Percentiles rank a stretch among this genome's conserved stretches.
Conservation (phyloP, 1,284 basidiomycete genomes). For the Ustilago nuda region DNA sequence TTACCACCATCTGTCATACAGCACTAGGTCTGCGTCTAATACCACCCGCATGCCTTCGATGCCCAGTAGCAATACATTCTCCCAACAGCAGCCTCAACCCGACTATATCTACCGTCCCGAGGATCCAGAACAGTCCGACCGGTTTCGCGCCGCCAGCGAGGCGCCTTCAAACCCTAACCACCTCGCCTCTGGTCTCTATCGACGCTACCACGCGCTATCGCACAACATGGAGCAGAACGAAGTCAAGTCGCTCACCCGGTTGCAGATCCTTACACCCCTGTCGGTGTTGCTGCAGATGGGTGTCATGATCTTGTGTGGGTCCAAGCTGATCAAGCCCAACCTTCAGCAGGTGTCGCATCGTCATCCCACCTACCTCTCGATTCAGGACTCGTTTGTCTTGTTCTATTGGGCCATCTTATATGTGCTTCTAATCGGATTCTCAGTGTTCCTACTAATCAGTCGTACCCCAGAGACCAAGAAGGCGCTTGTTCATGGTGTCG, state of each 20-base stretch:
- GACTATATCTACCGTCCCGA: slow-evolving; percentile 57
- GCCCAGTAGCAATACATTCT: slow-evolving; percentile 27
- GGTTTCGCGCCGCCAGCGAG: slow-evolving; percentile 25
- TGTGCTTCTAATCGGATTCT: slow-evolving; percentile 79
- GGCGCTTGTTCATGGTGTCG: slow-evolving; percentile 75
- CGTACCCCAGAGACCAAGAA: slow-evolving; percentile 81
- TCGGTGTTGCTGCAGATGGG: slow-evolving; percentile 52
- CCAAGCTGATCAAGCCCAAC: slow-evolving; percentile 51
- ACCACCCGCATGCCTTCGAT: slow-evolving; percentile 3
- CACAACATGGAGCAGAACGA: slow-evolving; percentile 46
- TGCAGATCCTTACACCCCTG: slow-evolving; percentile 55
- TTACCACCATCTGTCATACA: neutral
- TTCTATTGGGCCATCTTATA: slow-evolving; percentile 75
- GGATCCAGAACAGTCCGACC: slow-evolving; percentile 48
- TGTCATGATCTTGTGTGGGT: slow-evolving; percentile 51
- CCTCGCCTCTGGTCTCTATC: slow-evolving; percentile 23
- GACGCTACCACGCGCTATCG: slow-evolving; percentile 39
- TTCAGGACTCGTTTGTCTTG: slow-evolving; percentile 76
- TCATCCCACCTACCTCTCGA: slow-evolving; percentile 80
- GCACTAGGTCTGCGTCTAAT: slow-evolving; percentile 3
- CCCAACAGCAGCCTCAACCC: slow-evolving; percentile 65
- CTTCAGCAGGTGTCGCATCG: slow-evolving; percentile 44
- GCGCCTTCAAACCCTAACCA: slow-evolving; percentile 23
- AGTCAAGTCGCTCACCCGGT: slow-evolving; percentile 44
- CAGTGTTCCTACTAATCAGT: slow-evolving; percentile 78